Evolutionary conservation across 2,329 filamentous ascomycete genomes (phyloP).

Genomic region (Paracamarosporium sp.): DNA sequence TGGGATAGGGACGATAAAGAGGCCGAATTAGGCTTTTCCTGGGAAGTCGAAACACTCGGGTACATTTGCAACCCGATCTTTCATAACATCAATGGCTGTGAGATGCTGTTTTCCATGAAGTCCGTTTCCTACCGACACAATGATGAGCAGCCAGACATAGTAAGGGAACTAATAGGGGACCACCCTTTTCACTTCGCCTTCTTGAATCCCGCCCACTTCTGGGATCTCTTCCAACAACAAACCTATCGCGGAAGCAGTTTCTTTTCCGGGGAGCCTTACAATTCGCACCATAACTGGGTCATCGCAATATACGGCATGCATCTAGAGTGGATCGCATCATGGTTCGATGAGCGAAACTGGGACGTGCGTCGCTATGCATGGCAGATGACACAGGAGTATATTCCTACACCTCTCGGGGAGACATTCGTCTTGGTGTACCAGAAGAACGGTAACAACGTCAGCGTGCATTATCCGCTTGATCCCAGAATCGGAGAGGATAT

Average conservation of each 20-base stretch:
- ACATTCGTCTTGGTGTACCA: background rate
- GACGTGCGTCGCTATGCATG: background rate
- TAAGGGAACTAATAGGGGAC: background rate
- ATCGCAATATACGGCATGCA: background rate
- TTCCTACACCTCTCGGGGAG: background rate
- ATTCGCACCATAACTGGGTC: background rate
- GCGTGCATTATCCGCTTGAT: conserved; percentile 2
- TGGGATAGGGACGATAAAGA: background rate
- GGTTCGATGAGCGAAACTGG: background rate
- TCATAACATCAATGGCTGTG: background rate
- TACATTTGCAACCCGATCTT: conserved; percentile 1
- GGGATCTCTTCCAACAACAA: background rate
- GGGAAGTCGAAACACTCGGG: background rate
- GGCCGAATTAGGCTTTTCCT: background rate
- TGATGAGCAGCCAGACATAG: background rate
- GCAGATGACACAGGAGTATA: background rate
- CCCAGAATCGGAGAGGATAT: background rate
- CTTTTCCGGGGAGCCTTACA: background rate
- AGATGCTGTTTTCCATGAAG: conserved; percentile 3
- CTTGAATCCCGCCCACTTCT: background rate
- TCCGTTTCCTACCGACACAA: background rate
- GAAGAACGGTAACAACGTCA: background rate
- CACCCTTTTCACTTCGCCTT: background rate
- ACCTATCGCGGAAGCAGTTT: background rate
- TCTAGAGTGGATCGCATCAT: background rate